Base-by-base conservation (phyloP, 1,139 yeast genomes). In the Meyerozyma athensensis region DNA sequence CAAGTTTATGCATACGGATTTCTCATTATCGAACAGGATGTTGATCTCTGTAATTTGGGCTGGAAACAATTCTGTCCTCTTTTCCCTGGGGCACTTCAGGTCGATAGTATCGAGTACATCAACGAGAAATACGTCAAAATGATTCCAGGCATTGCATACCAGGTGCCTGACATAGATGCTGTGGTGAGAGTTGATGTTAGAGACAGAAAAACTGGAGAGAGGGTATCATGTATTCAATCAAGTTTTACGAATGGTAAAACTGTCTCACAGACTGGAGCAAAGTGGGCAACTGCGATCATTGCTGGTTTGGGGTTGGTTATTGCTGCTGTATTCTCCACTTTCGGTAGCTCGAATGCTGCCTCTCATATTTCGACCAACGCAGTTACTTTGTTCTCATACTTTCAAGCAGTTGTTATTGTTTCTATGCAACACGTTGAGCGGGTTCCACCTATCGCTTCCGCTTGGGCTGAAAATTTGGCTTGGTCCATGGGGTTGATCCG, bases 401-500 rank as follows among this genome's bases (percentile, higher is more conserved):
- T 84, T 68, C 94, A 84, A 59, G 73, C 84, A 42, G 89, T 83
- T 12, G 89, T 81, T 30, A 75, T 83, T 30, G 79, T 83, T 16
- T 65, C 80, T 9, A 81, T 84, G 90, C 75, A 79, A 53, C 77
- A 77, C 46, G 92, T 82, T 37, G 85, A 79, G 48, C 64, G 78
- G 46, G 76, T 81, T 4, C 92, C 94, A 7, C 92, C 92, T 10
- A 82, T 84, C 51, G 92, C 87, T 2, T 72, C 81, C 23, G 75
- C 90, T 5, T 84, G 94, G 94, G 69, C 86, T 4, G 89, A 81
- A 54, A 84, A 84, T 52, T 69, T 84, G 56, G 86, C 86, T 19
- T 84, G 94, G 94, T 81, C 90, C 2, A 83, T 84, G 90, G 94
- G 94, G 1, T 65, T 84, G 43, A 83, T 84, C 47, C 65, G 79